Base-by-base conservation (phyloP, 768 basidiomycete genomes). In the Mycena albidolilacea region DNA sequence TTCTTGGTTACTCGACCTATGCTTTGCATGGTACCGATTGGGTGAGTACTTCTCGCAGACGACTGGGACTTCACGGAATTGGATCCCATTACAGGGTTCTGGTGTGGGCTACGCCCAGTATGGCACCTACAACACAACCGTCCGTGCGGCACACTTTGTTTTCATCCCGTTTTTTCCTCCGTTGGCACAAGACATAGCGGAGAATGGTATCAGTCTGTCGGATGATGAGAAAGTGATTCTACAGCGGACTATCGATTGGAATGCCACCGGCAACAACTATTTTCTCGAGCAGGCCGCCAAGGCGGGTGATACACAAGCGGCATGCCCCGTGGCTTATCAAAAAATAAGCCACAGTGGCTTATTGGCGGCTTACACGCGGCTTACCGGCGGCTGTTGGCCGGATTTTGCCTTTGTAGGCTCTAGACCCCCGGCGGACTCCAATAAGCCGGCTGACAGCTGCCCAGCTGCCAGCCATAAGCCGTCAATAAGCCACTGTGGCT, bases 21-120 rank as follows among this genome's bases (percentile, higher is more conserved):
- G 75, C 74, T 39, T 71, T 74, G 8, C 69, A 78, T 48, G 80
- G 76, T 3, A 76, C 75, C 38, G 80, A 80, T 66, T 78, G 74
- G 75, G 80, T 77, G 37, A 21, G 71, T 43, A 10, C 38, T 57
- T 14, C 19, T 23, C 15, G 30, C 41, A 14, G 41, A 43, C 41
- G 41, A 43, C 41, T 19, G 10, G 41, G 6, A 14, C 21, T 17
- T 52, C 15, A 43, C 11, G n/a, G 11, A 30, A 30, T 41, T 7
- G 21, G 52, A 2, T 21, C 64, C 38, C 9, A 43, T 14, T 43
- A 7, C 41, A 67, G 63, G 52, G 41, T 21, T 30, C 43, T 60
- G 60, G 64, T 23, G 44, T 35, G 50, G 60, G 37, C 55, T 43
- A 48, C 41, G 14, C 64, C 58, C 52, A 60, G 71, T 66, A 71